Evolutionary conservation across 345 rosid species (phyloP).

Genomic region (Eucalyptus globulus): DNA sequence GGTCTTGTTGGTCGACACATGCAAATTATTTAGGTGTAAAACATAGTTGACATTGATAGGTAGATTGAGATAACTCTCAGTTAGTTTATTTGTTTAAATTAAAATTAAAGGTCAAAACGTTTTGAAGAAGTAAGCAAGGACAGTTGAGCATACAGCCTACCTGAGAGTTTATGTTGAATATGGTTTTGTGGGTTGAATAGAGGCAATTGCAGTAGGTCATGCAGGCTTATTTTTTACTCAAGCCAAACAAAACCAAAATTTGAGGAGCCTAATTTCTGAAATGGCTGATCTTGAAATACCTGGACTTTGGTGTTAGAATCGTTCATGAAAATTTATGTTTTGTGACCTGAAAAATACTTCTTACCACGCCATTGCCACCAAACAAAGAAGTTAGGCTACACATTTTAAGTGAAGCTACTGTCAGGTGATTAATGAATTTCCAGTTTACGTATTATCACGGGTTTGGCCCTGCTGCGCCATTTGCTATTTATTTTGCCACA

Average conservation of each 20-base stretch:
- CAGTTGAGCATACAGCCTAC: background rate
- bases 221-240: background rate
- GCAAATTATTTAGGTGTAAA: background rate
- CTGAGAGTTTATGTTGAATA: background rate
- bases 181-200: background rate
- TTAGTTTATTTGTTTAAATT: background rate
- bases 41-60: background rate
- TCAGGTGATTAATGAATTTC: background rate
- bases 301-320: background rate
- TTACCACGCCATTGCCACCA: background rate
- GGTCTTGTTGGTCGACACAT: background rate
- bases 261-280: background rate
- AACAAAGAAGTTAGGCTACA: background rate
- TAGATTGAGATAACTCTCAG: background rate
- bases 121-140: too few species aligned
- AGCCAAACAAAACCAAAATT: background rate
- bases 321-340: background rate
- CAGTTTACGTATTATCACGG: background rate
- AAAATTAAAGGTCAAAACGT: background rate
- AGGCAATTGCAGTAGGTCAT: background rate
- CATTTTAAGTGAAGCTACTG: background rate
- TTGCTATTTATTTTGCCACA: background rate
- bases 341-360: background rate
- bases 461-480: background rate
- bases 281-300: background rate